These are phyloP conservation scores for Kurtzmaniella quercitrusa DNA, from an alignment of 1,139 yeast genomes.

Conservation along the genomic window DNA sequence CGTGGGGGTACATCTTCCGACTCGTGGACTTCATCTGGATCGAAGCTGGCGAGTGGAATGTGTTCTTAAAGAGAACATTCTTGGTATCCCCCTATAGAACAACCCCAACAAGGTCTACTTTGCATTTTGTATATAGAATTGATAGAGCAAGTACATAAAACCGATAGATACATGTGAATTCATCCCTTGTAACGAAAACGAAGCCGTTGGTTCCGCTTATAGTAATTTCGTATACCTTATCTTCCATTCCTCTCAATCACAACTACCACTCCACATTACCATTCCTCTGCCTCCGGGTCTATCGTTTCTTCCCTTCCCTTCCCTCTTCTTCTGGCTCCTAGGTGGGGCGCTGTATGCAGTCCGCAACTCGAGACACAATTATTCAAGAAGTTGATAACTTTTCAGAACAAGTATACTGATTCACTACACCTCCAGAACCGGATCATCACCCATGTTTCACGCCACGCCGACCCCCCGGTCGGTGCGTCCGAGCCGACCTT, in stretches of 20 bases:
- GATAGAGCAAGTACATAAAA: neutral
- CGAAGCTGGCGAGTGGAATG: neutral
- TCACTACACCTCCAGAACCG: neutral
- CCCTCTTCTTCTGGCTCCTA: too few relatives aligned
- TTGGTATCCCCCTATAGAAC: neutral
- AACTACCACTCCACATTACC: too few relatives aligned
- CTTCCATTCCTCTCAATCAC: too few relatives aligned
- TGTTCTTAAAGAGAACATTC: neutral
- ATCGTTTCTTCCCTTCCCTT: too few relatives aligned
- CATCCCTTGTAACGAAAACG: too few relatives aligned
- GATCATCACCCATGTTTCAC: neutral
- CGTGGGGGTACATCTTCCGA: slow-evolving; percentile 2
- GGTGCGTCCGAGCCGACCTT: slow-evolving; percentile 12
- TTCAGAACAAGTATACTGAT: neutral
- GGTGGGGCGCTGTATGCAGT: neutral
- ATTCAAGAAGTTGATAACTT: neutral
- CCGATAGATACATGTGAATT: too few relatives aligned
- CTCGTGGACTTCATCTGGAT: slow-evolving; percentile 2
- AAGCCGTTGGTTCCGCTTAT: too few relatives aligned
- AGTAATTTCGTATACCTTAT: too few relatives aligned
- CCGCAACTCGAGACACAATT: neutral
- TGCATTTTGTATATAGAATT: neutral
- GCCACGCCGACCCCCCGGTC: slow-evolving; percentile 18
- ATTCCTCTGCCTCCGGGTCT: too few relatives aligned
- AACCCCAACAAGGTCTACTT: neutral